Conservation (phyloP, 129 eudicot species). For the Deinandra increscens region DNA sequence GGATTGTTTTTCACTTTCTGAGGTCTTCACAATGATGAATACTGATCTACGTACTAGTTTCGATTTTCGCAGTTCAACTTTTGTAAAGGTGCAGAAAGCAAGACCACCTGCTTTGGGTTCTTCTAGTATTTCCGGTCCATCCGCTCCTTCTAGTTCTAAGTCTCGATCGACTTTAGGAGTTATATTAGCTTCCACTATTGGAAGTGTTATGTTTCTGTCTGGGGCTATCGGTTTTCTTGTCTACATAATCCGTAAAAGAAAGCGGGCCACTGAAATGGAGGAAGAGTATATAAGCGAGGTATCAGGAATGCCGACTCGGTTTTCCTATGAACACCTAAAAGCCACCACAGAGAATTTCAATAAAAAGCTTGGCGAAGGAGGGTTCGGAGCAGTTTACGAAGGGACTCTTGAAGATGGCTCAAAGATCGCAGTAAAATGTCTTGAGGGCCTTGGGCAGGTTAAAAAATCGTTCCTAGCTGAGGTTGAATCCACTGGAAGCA, state of each 20-base stretch:
- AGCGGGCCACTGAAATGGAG: background rate
- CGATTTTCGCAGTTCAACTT: no score
- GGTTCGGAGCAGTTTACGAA: background rate
- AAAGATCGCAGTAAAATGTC: background rate
- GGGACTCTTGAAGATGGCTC: background rate
- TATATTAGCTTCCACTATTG: background rate
- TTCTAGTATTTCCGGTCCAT: no score
- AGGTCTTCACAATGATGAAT: background rate
- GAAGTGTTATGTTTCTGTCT: background rate
- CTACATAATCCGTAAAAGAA: background rate
- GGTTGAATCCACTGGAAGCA: background rate
- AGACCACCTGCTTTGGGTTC: no score
- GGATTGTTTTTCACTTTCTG: background rate
- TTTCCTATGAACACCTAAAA: background rate
- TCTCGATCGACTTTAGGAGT: background rate
- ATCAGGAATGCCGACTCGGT: background rate
- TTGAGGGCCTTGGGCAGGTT: background rate
- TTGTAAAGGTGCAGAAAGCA: conserved; percentile 41
- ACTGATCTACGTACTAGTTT: background rate
- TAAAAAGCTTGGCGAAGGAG: background rate
- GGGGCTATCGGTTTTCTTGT: background rate
- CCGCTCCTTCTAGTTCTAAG: background rate
- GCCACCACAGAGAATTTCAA: background rate
- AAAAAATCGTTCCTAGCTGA: background rate
- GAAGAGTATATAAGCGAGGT: background rate